Evolutionary conservation across 2,329 filamentous ascomycete genomes (phyloP).

Genomic region (Diaporthe helianthi): DNA sequence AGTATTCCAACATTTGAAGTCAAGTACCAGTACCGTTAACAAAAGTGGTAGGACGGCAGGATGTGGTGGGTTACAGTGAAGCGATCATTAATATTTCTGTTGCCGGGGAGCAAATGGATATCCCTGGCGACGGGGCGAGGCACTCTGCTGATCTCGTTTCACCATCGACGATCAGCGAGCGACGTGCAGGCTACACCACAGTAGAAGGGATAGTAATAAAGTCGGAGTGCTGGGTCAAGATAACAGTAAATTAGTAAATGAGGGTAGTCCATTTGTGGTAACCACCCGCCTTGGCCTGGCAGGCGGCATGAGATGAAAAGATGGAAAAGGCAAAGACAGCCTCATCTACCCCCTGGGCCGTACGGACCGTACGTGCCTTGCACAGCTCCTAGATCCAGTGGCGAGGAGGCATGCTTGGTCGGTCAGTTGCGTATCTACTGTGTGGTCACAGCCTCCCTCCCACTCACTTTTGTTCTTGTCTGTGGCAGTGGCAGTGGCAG

Average conservation of each 20-base stretch:
- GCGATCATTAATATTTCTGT: conserved; percentile 19
- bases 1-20: too few species aligned
- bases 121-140: conserved; percentile 26
- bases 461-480: background rate
- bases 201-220: background rate
- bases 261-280: conserved; percentile 15
- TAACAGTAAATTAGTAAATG: conserved; percentile 25
- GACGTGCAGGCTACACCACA: too few species aligned
- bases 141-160: conserved; percentile 35
- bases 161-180: conserved; percentile 33
- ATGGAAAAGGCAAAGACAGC: conserved; percentile 19
- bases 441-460: background rate
- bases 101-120: conserved; percentile 24
- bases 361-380: too few species aligned
- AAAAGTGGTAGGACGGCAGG: background rate
- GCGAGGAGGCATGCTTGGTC: background rate
- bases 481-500: background rate
- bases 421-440: background rate
- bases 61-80: conserved; percentile 12
- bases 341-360: too few species aligned
- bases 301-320: conserved; percentile 23
- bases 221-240: conserved; percentile 14
- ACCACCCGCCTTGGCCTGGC: conserved; percentile 18
- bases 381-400: conserved; percentile 16
- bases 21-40: too few species aligned